phyloP scores from a whole-genome alignment of 129 eudicot genomes.

The Kitagawia praeruptora region DNA sequence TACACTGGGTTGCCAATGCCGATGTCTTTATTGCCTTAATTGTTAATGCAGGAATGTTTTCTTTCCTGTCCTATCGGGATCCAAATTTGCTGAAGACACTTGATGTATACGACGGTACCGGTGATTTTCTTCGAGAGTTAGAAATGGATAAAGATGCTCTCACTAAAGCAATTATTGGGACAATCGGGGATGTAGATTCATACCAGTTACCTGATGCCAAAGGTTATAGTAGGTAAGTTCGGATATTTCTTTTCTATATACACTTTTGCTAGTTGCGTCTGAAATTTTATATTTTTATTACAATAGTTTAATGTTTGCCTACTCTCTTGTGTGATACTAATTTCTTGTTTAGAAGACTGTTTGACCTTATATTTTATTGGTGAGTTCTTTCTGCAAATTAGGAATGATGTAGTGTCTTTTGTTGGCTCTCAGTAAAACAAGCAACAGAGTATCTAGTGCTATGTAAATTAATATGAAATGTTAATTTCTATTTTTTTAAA shows the following conservation, averaged over 20 bases:
- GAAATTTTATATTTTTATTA: neutral
- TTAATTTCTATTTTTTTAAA: neutral
- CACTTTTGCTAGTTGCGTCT: neutral
- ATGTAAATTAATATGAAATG: neutral
- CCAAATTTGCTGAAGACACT: slow-evolving; percentile 94
- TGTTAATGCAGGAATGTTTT: slow-evolving; percentile 65
- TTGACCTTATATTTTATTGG: neutral
- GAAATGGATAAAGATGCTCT: slow-evolving; percentile 91
- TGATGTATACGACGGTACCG: slow-evolving; percentile 82
- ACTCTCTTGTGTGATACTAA: neutral
- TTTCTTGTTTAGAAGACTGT: neutral
- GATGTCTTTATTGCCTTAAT: slow-evolving; percentile 5
- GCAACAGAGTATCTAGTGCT: neutral
- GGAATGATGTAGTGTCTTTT: neutral
- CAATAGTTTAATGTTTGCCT: neutral
- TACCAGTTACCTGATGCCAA: slow-evolving; percentile 97
- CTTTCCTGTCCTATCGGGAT: slow-evolving; percentile 92
- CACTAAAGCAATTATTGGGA: slow-evolving; percentile 94
- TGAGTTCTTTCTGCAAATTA: neutral
- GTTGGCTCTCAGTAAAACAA: neutral
- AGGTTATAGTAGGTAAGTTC: slow-evolving; percentile 86
- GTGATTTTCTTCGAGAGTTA: slow-evolving; percentile 61
- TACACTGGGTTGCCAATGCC: neutral
- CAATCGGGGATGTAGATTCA: slow-evolving; percentile 95
- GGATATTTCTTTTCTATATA: neutral